Base-by-base conservation (phyloP, 2,329 filamentous ascomycete species). In the Aspergillus ochraceus region DNA sequence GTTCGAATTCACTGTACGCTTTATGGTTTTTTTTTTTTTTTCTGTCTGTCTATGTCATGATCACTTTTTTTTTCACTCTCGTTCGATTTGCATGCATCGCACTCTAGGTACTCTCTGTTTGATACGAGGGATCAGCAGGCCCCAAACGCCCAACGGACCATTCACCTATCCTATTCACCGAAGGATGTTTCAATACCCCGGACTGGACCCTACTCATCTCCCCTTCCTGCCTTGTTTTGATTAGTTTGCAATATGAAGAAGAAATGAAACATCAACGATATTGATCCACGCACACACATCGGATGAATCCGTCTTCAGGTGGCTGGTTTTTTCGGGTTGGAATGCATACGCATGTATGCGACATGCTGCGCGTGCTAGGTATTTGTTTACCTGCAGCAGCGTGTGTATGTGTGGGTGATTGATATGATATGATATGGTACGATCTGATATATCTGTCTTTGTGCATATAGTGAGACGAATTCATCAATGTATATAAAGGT, bases 231-330 rank as follows among this genome's bases (percentile, higher is more conserved):
- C 19, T 9, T 46, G 42, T 46, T 46, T 46, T 46, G 42, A 46
- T 20, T 5, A 46, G 17, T 10, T 46, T n/a, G 8, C 42, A 20
- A 46, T 20, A 46, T 17, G 42, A 46, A 46, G 42, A 19, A 3
- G 42, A 46, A 20, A 46, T 46, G 22, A 57, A 29, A 9, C 14
- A 54, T 54, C 20, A 53, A 54, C 22, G 54, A 54, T 59, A n/a
- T 32, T 54, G 32, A 32, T 32, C 50, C 49, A 20, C 17, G 17
- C 42, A 9, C 42, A 9, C n/a, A 29, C 42, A 46, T 46, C 42
- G 2, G 19, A 20, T 17, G 39, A 42, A 42, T 42, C 39, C n/a
- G 26, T 29, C 8, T 9, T 10, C 26, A 29, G 8, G 26, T 12
- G 42, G n/a, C 42, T 46, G 42, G 3, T 46, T 12, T 12, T 4